Conservation (phyloP, 202 grass and related monocot species). For the Brachypodium distachyon region DNA sequence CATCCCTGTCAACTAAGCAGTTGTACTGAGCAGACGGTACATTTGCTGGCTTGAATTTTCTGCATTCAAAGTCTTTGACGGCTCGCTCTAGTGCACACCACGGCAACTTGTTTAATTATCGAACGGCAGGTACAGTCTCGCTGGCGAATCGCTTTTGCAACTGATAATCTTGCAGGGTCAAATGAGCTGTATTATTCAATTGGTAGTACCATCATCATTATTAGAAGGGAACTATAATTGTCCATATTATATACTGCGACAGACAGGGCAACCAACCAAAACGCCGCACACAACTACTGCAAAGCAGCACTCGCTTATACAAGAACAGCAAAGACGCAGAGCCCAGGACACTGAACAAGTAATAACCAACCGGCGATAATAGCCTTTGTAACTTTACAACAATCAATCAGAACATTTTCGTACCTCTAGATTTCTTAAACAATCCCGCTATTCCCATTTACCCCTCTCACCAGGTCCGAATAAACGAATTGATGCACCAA, state of each 20-base stretch:
- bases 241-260: background rate
- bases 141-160: background rate
- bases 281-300: background rate
- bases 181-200: background rate
- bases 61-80: background rate
- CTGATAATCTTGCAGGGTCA: background rate
- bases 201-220: too few species aligned
- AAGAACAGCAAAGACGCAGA: background rate
- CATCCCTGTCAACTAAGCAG: too few species aligned
- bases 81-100: background rate
- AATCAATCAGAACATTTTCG: constrained; percentile 32
- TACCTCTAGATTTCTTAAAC: constrained; percentile 19
- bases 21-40: background rate
- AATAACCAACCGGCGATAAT: constrained; percentile 5
- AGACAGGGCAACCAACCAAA: background rate
- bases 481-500: constrained; percentile 32
- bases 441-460: constrained; percentile 19
- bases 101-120: background rate
- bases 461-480: constrained; percentile 4
- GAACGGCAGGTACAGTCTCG: background rate
- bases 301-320: background rate
- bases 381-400: constrained; percentile 41
- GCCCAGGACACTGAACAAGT: constrained; percentile 2
- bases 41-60: background rate
- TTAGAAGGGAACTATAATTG: background rate